Percentiles rank a stretch among this genome's conserved stretches.
phyloP scores from a whole-genome alignment of 768 basidiomycete genomes.

The Porphyrellus cyaneotinctus region DNA sequence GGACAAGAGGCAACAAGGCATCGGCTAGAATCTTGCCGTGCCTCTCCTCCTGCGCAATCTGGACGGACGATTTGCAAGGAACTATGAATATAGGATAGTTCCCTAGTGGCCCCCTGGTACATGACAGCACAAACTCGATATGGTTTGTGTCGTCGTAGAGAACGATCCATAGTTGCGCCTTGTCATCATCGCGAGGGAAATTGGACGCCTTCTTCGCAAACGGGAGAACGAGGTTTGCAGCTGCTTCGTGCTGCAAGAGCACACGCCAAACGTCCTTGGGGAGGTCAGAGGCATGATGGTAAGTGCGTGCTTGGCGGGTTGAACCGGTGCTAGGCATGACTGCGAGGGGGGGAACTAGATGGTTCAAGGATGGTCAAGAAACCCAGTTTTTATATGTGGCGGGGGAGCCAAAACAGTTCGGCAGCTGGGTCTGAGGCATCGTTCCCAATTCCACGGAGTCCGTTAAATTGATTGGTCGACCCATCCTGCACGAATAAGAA shows the following conservation, averaged over 20 bases:
- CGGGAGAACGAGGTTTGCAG: conserved; percentile 41
- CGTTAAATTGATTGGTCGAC: conserved; percentile 2
- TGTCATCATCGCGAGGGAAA: not conserved
- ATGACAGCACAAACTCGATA: conserved; percentile 10
- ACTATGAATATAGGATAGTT: conserved; percentile 17
- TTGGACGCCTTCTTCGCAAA: conserved; percentile 32
- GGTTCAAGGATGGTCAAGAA: conserved; percentile 3
- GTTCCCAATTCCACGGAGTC: not conserved
- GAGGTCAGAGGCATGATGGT: conserved; percentile 14
- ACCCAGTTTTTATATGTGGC: conserved; percentile 7
- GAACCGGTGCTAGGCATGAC: conserved; percentile 14
- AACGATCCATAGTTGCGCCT: conserved; percentile 31
- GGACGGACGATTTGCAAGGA: conserved; percentile 10
- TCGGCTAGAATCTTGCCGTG: not conserved
- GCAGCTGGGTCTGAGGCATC: not conserved
- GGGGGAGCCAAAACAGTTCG: not conserved
- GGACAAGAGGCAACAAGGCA: conserved; percentile 9
- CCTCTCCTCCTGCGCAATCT: conserved; percentile 13
- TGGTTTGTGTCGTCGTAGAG: conserved; percentile 17
- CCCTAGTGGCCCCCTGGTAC: not conserved
- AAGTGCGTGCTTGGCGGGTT: conserved; percentile 1
- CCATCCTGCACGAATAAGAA: conserved; percentile 19
- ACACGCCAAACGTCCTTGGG: conserved; percentile 26
- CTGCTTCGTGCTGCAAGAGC: conserved; percentile 26
- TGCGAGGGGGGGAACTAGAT: not conserved